These are phyloP conservation scores for Cercis canadensis DNA, from an alignment of 306 rosid species.

Conservation along the genomic window DNA sequence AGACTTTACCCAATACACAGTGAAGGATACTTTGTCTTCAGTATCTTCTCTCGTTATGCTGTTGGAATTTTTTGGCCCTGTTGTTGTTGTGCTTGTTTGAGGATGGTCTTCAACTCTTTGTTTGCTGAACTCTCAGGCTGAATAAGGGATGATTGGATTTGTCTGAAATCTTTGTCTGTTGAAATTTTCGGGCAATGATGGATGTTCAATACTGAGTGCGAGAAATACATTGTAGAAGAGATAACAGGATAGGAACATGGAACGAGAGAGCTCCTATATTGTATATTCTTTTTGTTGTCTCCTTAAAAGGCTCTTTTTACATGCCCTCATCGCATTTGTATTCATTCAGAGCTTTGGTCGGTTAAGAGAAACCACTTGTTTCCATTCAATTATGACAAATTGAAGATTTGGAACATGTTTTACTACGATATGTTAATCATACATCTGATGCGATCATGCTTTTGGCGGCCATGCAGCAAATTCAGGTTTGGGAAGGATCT, in stretches of 20 bases:
- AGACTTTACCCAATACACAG: background rate
- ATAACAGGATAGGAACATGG: slow-evolving; percentile 8
- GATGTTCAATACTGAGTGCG: slow-evolving; percentile 15
- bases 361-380: slow-evolving; percentile 24
- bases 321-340: background rate
- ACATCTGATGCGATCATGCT: background rate
- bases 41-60: background rate
- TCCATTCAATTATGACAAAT: slow-evolving; percentile 6
- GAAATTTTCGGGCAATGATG: slow-evolving; percentile 11
- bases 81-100: slow-evolving; percentile 18
- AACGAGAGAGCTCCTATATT: too few species aligned
- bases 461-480: background rate
- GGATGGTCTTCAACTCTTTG: too few species aligned
- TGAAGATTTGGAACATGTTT: slow-evolving; percentile 26
- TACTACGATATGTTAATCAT: too few species aligned
- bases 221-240: slow-evolving; percentile 9
- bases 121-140: too few species aligned
- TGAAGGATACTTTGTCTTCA: slow-evolving; percentile 29
- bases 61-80: background rate
- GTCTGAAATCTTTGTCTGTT: slow-evolving; percentile 15
- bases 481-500: slow-evolving; percentile 23
- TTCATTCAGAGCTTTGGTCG: slow-evolving; percentile 28
- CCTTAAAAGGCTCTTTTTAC: background rate
- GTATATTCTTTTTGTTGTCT: too few species aligned
- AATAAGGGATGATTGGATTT: background rate